Percentiles rank a stretch among this genome's conserved stretches.
These are phyloP conservation scores for Tagetes patula DNA, from an alignment of 129 eudicot genomes.

Conservation along the genomic window DNA sequence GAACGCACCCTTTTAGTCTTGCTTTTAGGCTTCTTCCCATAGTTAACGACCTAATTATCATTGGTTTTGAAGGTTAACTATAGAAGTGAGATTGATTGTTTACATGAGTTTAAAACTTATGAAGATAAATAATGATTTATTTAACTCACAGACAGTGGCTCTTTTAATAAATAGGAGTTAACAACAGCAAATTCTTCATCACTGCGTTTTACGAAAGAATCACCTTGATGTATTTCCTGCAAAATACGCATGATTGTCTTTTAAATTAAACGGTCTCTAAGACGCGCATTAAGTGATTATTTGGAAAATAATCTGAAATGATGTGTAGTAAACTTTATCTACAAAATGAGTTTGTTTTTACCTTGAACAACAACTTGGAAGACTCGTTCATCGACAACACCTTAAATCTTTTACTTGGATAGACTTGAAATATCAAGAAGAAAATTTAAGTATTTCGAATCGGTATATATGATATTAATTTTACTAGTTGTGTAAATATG, in stretches of 20 bases:
- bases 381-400: slow-evolving; percentile 52
- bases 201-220: slow-evolving; percentile 63
- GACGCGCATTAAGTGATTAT: background rate
- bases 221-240: slow-evolving; percentile 73
- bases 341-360: slow-evolving; percentile 23
- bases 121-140: slow-evolving; percentile 6
- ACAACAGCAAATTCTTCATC: slow-evolving; percentile 66
- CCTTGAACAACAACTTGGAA: slow-evolving; percentile 54
- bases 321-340: slow-evolving; percentile 46
- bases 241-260: background rate
- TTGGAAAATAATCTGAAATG: slow-evolving; percentile 58
- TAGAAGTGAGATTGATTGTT: background rate
- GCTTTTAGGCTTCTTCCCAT: slow-evolving; percentile 37
- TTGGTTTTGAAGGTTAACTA: background rate
- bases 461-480: too few species aligned
- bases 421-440: slow-evolving; percentile 32
- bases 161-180: slow-evolving; percentile 60
- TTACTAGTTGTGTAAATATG: too few species aligned
- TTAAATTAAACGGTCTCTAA: background rate
- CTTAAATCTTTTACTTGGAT: slow-evolving; percentile 58
- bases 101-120: background rate
- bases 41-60: slow-evolving; percentile 52
- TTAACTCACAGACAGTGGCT: slow-evolving; percentile 75
- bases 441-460: too few species aligned
- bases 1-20: slow-evolving; percentile 49